phyloP scores from a whole-genome alignment of 768 basidiomycete genomes.

The Panaeolus cyanescens region DNA sequence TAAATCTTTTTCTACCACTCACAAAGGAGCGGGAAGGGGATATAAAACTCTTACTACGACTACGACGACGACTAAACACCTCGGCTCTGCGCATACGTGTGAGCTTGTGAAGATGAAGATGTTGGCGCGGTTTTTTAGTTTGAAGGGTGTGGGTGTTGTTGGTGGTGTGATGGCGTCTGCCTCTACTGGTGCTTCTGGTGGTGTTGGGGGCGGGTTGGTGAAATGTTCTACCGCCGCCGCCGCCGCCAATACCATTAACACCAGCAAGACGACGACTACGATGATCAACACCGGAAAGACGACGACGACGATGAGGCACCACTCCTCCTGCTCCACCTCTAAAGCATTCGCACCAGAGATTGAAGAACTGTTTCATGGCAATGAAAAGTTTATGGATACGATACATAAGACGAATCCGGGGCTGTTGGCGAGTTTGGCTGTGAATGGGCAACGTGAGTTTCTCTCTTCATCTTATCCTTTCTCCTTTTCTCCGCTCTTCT shows the following conservation, averaged over 20 bases:
- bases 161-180: neutral
- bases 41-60: neutral
- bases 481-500: neutral
- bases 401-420: constrained; percentile 23
- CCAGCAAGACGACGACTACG: neutral
- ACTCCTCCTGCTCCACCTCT: neutral
- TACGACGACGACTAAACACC: too few species aligned
- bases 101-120: neutral
- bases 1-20: too few species aligned
- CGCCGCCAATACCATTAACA: neutral
- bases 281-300: neutral
- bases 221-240: neutral
- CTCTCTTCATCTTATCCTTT: neutral
- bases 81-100: too few species aligned
- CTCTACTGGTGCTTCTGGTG: neutral
- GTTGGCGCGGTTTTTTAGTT: neutral
- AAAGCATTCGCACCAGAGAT: neutral
- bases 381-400: constrained; percentile 19
- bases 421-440: constrained; percentile 16
- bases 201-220: neutral
- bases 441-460: constrained; percentile 22
- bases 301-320: neutral
- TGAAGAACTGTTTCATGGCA: constrained; percentile 20
- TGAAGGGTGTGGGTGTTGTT: neutral
- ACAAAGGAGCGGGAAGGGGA: too few species aligned